phyloP scores from a whole-genome alignment of 2,329 filamentous ascomycete genomes.

The Lachnellula cervina region DNA sequence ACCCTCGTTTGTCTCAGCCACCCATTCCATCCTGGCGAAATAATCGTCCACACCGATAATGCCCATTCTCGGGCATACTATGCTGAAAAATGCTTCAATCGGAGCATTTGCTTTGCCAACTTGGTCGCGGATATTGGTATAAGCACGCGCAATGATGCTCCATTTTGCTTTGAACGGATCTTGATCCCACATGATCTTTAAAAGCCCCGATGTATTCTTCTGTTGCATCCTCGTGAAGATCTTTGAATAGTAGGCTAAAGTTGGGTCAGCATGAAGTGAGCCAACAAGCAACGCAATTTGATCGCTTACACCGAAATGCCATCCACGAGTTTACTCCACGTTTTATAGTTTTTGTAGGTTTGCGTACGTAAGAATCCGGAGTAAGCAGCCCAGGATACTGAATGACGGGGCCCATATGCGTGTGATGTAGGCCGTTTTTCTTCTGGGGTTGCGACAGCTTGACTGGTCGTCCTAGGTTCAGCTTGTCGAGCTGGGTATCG shows the following conservation, averaged over 20 bases:
- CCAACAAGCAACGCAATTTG: neutral
- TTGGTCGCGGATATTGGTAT: conserved; percentile 20
- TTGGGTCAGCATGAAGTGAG: neutral
- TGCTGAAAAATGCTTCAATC: conserved; percentile 12
- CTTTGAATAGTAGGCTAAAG: conserved; percentile 11
- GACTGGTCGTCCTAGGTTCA: no score
- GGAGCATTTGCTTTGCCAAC: conserved; percentile 17
- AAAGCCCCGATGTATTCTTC: conserved; percentile 18
- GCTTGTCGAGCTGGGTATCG: no score
- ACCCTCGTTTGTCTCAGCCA: conserved; percentile 5
- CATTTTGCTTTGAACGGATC: conserved; percentile 25
- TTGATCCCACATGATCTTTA: conserved; percentile 17
- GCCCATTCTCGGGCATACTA: conserved; percentile 17
- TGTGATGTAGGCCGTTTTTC: no score
- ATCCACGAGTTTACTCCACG: conserved; percentile 19
- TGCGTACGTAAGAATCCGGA: neutral
- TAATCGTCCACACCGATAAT: conserved; percentile 19
- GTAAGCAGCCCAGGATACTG: no score
- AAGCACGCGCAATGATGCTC: conserved; percentile 19
- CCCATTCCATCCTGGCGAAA: conserved; percentile 20
- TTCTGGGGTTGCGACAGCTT: no score
- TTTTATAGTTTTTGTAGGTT: neutral
- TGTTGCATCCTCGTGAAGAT: conserved; percentile 16
- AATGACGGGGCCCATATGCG: no score
- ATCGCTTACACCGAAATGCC: conserved; percentile 14